Conservation (phyloP, 2,329 filamentous ascomycete species). For the Colletotrichum coccodes region DNA sequence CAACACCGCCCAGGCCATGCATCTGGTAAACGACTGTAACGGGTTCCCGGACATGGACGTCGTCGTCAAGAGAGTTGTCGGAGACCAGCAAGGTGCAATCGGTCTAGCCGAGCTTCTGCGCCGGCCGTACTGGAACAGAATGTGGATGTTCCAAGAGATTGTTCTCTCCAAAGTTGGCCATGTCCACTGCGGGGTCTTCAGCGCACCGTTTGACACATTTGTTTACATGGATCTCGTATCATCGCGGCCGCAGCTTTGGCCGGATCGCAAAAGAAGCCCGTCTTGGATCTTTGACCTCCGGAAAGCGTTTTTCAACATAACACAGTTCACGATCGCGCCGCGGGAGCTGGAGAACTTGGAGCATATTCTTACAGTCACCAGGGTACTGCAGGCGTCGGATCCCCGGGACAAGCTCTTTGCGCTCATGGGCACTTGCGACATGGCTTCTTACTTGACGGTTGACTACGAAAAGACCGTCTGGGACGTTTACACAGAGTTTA, state of each 20-base stretch:
- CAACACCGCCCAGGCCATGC: background rate
- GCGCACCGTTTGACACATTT: background rate
- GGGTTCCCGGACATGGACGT: background rate
- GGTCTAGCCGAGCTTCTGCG: background rate
- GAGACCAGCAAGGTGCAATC: background rate
- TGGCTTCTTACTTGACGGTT: background rate
- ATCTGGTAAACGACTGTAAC: background rate
- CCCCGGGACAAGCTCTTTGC: background rate
- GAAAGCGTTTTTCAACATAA: background rate
- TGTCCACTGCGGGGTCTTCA: background rate
- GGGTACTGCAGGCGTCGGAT: background rate
- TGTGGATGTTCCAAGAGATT: slow-evolving; percentile 17
- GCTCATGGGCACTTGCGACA: background rate
- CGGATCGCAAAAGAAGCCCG: background rate
- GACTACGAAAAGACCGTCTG: background rate
- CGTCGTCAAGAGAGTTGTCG: background rate
- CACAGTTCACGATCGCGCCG: background rate
- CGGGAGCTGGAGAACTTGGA: background rate
- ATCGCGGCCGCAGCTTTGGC: background rate
- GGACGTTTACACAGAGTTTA: background rate
- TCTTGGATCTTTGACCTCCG: background rate
- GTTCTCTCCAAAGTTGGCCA: background rate
- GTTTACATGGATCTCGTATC: background rate
- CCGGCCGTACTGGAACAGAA: slow-evolving; percentile 3
- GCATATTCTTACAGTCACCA: background rate